Evolutionary conservation across 2,329 filamentous ascomycete species (phyloP), one percentile per base, ranked within the genome.

Genomic region (Fusarium bactridioides): DNA sequence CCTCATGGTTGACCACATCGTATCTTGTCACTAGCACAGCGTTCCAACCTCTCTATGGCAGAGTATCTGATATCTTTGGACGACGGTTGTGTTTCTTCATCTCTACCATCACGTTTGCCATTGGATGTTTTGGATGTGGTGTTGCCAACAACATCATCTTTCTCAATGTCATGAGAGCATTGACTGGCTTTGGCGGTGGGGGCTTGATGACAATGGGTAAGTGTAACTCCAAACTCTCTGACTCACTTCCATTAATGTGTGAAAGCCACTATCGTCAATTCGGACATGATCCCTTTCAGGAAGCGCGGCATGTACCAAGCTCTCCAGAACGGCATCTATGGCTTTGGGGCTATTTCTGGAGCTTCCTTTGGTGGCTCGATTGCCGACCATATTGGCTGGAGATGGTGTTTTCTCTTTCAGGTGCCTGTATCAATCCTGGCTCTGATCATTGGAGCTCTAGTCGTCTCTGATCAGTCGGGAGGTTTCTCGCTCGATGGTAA

Each of bases 1-100:
- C 92, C 3, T 93, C 91, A 1, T 94, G 92, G 92, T 82, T 94
- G 27, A 92, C 91, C 3, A 94, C 92, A 0, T 89, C 91, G 1
- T 94, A 93, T 75, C 84, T 94, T 27, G 84, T 94, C 64, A 93
- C 91, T 1, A 90, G 88, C 10, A 93, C 92, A 2, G 90, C 91
- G 4, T 91, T 93, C 59, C 90, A 93, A 77, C 92, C 92, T 1
- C 84, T 94, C 1, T 93, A 92, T 74, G 92, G 91, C 3, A 87
- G 92, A 3, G 83, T 93, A 7, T 93, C 91, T 2, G 92, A 94
- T 76, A 90, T 91, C 10, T 87, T 93, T 63, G 91, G 91, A 3
- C 85, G 91, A 8, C 86, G 89, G 3, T 76, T 86, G 7, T 88
- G 89, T 67, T 92, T 92, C 79, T 87, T 93, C 63, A 86, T 89